Percentiles rank a stretch among this genome's conserved stretches.
Conservation (phyloP, 306 rosid species). For the Quercus variabilis region DNA sequence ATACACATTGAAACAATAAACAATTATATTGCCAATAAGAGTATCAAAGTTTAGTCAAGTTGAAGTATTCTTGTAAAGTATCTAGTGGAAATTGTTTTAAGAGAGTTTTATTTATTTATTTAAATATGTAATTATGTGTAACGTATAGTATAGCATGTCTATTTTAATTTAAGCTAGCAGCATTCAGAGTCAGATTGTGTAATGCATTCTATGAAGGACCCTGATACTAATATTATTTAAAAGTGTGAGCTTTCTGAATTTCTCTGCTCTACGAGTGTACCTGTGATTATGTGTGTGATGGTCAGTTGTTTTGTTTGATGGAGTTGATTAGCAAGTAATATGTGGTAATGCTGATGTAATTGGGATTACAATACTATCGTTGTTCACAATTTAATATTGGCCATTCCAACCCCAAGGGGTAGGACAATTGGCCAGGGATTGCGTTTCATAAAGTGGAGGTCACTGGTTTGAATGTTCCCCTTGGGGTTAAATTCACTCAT, state of each 20-base stretch:
- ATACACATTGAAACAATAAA: no score
- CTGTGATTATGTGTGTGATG: background rate
- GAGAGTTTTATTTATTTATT: no score
- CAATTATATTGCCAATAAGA: no score
- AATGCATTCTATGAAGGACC: background rate
- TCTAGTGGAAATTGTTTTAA: no score
- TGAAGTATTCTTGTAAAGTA: no score
- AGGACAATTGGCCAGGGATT: background rate
- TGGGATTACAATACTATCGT: background rate
- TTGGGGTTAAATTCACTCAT: background rate
- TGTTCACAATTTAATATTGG: conserved; percentile 2
- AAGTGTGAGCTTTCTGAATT: background rate
- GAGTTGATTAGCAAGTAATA: background rate
- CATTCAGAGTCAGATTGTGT: background rate
- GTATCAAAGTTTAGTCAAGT: no score
- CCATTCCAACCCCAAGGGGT: background rate
- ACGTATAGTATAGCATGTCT: no score
- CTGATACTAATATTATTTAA: background rate
- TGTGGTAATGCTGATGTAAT: background rate
- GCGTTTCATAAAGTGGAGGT: background rate
- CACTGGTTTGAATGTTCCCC: background rate
- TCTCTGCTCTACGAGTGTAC: background rate
- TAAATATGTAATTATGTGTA: no score
- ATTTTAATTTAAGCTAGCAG: background rate
- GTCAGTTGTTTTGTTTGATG: background rate